A percentile compares a stretch with the other conserved stretches of the same genome.
These are phyloP conservation scores for Saccharomyces hybrid DNA, from an alignment of 1,139 yeast genomes.

Conservation along the genomic window DNA sequence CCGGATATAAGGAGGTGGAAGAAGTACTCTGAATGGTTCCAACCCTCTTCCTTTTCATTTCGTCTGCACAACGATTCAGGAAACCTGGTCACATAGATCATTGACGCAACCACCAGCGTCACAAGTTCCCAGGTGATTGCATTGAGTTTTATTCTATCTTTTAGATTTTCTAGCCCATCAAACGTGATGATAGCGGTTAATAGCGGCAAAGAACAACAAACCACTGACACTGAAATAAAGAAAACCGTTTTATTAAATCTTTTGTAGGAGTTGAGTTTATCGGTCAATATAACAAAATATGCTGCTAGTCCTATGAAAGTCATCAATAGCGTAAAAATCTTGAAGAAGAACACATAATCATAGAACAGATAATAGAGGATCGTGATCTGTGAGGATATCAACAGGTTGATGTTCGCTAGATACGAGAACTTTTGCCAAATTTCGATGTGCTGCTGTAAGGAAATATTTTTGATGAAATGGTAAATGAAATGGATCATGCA, in stretches of 20 bases:
- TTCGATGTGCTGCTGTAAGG: conserved; percentile 5
- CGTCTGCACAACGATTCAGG: not conserved
- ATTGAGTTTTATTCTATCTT: not conserved
- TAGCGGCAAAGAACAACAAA: not conserved
- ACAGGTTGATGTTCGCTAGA: conserved; percentile 9
- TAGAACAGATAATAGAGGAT: conserved; percentile 54
- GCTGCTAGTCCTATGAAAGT: not conserved
- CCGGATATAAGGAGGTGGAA: conserved; percentile 75
- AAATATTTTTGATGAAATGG: conserved; percentile 12
- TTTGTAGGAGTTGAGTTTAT: not conserved
- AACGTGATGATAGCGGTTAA: not conserved
- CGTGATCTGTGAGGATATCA: conserved; percentile 11
- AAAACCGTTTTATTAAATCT: not conserved
- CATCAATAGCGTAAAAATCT: conserved; percentile 32
- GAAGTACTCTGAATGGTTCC: not conserved
- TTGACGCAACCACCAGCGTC: not conserved
- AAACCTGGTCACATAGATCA: not conserved
- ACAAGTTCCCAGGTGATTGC: not conserved
- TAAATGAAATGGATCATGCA: conserved; percentile 7
- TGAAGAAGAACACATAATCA: conserved; percentile 42
- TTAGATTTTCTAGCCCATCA: not conserved
- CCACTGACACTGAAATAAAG: not conserved
- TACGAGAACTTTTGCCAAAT: conserved; percentile 11
- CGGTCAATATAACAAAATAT: not conserved
- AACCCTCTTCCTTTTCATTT: not conserved